A percentile compares a stretch with the other conserved stretches of the same genome.
Evolutionary conservation across 495 filamentous ascomycete genomes (phyloP).

Genomic region (Cenococcum geophilum): DNA sequence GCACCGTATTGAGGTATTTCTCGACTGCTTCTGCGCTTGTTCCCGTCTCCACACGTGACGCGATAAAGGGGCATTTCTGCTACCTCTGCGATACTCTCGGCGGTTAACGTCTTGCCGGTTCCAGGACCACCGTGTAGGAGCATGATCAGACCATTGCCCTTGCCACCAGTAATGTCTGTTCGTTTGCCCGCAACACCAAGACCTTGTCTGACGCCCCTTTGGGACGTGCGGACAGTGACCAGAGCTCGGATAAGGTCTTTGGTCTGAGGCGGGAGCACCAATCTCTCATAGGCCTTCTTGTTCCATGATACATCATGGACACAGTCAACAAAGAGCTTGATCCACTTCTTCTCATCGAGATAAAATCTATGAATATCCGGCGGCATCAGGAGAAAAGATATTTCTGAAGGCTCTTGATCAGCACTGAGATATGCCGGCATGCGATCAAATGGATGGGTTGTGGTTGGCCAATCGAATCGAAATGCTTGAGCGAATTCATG

Average conservation of each 20-base stretch:
- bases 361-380: no score
- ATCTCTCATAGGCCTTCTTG: slow-evolving; percentile 15
- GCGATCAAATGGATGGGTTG: no score
- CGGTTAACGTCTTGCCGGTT: slow-evolving; percentile 25
- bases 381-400: no score
- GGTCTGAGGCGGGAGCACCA: slow-evolving; percentile 13
- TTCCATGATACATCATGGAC: slow-evolving; percentile 18
- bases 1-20: slow-evolving; percentile 31
- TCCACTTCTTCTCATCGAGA: no score
- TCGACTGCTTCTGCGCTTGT: slow-evolving; percentile 17
- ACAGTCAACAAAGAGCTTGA: slow-evolving; percentile 21
- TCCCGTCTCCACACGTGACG: slow-evolving; percentile 23
- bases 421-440: no score
- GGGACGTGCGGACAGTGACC: slow-evolving; percentile 12
- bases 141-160: slow-evolving; percentile 24
- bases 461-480: no score
- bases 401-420: no score
- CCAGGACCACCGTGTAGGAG: slow-evolving; percentile 21
- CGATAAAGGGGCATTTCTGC: slow-evolving; percentile 15
- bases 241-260: slow-evolving; percentile 27
- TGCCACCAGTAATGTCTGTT: slow-evolving; percentile 44
- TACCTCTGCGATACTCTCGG: slow-evolving; percentile 19
- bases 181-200: background rate
- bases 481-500: no score
- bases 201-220: no score